Evolutionary conservation across 257 asterid genomes (phyloP).

Genomic region (Cinchona pubescens): DNA sequence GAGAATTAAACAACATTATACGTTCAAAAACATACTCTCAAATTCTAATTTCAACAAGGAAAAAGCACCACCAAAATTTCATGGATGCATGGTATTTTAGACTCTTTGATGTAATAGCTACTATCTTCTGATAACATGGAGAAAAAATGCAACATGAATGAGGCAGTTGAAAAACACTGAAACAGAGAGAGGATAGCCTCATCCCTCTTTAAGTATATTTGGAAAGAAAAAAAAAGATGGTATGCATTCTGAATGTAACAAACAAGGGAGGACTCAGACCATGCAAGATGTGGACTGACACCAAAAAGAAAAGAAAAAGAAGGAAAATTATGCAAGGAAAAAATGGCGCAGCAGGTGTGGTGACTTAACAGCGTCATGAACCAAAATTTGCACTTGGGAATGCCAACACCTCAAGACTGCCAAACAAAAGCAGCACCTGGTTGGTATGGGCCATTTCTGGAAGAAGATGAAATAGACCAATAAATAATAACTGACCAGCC

Average conservation of each 20-base stretch:
- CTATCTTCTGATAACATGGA: constrained; percentile 9
- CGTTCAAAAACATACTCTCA: constrained; percentile 30
- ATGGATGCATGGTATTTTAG: constrained; percentile 25
- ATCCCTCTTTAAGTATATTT: constrained; percentile 28
- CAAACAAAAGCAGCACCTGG: constrained; percentile 32
- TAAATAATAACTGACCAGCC: constrained; percentile 20
- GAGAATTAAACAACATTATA: constrained; percentile 29
- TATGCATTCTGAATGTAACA: constrained; percentile 41
- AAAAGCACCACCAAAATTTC: constrained; percentile 25
- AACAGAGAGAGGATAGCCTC: constrained; percentile 28
- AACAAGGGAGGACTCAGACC: constrained; percentile 26
- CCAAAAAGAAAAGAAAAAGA: background rate
- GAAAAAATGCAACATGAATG: constrained; percentile 28
- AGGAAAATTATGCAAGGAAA: background rate
- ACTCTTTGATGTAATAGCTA: constrained; percentile 23
- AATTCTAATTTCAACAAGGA: constrained; percentile 22
- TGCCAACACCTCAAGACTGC: constrained; percentile 26
- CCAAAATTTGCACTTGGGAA: constrained; percentile 22
- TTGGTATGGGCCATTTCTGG: constrained; percentile 20
- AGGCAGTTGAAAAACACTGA: constrained; percentile 25
- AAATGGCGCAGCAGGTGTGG: constrained; percentile 28
- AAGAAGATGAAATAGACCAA: constrained; percentile 22
- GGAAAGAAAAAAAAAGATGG: constrained; percentile 38
- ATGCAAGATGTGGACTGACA: constrained; percentile 18
- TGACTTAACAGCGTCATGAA: constrained; percentile 10